Conservation (phyloP, 176 grass and related monocot species). For the Alopecurus myosuroides region DNA sequence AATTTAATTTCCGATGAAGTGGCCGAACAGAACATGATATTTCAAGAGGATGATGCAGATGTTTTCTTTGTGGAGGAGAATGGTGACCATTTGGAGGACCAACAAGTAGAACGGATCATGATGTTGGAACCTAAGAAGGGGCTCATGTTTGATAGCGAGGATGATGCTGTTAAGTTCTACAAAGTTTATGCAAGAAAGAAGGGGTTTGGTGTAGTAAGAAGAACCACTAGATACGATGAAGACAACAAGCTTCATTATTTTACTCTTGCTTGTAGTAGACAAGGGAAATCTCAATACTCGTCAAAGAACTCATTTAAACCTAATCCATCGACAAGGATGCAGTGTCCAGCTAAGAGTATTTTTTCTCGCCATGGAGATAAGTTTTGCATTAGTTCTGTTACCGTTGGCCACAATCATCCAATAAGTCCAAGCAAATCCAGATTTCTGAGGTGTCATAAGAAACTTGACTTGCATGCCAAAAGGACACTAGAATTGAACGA, state of each 20-base stretch:
- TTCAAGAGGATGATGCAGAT: background rate
- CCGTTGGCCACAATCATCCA: background rate
- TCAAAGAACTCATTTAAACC: background rate
- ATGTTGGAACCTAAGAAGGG: background rate
- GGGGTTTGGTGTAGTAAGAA: background rate
- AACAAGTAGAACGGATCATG: background rate
- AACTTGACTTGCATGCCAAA: background rate
- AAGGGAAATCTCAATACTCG: background rate
- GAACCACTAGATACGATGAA: background rate
- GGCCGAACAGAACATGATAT: too few relatives aligned
- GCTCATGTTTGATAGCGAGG: background rate
- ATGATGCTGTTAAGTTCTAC: background rate
- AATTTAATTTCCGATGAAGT: background rate
- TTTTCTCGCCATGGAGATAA: background rate
- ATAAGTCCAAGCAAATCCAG: background rate
- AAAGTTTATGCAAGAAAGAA: background rate
- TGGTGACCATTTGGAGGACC: background rate
- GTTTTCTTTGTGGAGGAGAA: background rate
- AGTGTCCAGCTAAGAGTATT: background rate
- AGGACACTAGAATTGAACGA: background rate
- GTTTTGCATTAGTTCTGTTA: background rate
- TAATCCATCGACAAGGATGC: background rate
- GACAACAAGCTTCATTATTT: background rate
- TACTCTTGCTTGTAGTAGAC: background rate
- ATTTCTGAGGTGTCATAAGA: background rate